phyloP scores from a whole-genome alignment of 2,329 filamentous ascomycete genomes.

The Botryotinia convoluta region DNA sequence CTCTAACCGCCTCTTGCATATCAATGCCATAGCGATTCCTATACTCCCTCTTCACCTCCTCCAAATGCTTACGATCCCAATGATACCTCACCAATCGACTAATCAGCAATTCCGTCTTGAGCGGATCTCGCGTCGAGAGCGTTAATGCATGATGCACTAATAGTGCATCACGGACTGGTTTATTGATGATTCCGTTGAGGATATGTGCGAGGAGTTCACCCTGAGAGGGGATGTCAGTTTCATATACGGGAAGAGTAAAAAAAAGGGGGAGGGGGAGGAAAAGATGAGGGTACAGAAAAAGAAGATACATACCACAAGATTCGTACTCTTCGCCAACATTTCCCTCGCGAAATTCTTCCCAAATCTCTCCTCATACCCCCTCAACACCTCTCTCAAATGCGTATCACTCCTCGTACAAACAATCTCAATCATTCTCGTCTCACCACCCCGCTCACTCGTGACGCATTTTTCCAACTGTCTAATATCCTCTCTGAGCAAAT shows the following conservation, averaged over 20 bases:
- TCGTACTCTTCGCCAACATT: conserved; percentile 83
- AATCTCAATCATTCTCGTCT: conserved; percentile 82
- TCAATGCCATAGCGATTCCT: conserved; percentile 70
- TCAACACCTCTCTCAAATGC: conserved; percentile 78
- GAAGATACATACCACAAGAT: conserved; percentile 75
- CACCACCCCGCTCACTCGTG: conserved; percentile 74
- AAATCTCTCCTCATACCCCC: conserved; percentile 71
- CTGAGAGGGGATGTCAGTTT: conserved; percentile 45
- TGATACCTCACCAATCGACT: conserved; percentile 84
- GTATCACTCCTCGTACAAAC: conserved; percentile 76
- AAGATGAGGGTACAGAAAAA: not conserved
- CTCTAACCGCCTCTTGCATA: conserved; percentile 74
- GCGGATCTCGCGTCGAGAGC: conserved; percentile 59
- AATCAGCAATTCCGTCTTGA: conserved; percentile 83
- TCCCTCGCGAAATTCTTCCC: conserved; percentile 81
- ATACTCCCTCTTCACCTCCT: conserved; percentile 76
- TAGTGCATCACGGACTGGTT: conserved; percentile 86
- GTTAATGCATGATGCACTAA: conserved; percentile 88
- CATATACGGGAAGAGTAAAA: not conserved
- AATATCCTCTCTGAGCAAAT: conserved; percentile 69
- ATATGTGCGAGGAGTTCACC: conserved; percentile 93
- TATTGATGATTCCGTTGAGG: conserved; percentile 94
- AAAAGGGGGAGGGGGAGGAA: conserved; percentile 12
- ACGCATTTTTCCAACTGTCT: conserved; percentile 66
- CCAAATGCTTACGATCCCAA: conserved; percentile 85